A percentile compares a stretch with the other conserved stretches of the same genome.
phyloP scores from a whole-genome alignment of 2,329 filamentous ascomycete species.

The Blastomyces silverae region DNA sequence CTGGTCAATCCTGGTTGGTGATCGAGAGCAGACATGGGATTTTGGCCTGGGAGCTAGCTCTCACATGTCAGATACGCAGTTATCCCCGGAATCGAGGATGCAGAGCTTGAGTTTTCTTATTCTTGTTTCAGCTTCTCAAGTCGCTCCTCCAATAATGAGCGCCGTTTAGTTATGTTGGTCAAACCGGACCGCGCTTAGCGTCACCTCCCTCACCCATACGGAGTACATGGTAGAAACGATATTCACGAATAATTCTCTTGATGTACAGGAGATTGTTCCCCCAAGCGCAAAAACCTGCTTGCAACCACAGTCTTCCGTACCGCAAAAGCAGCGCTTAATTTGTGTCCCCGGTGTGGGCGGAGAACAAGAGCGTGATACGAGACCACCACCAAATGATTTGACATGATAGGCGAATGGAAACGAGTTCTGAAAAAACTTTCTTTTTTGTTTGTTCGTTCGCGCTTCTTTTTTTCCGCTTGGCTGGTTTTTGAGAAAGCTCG shows the following conservation, averaged over 20 bases:
- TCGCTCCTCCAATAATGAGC: not conserved
- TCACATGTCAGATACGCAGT: not conserved
- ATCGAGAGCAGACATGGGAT: not conserved
- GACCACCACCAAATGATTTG: not conserved
- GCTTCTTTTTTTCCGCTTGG: too few species aligned
- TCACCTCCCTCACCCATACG: not conserved
- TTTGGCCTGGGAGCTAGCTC: not conserved
- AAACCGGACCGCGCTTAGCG: not conserved
- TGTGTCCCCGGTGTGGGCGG: not conserved
- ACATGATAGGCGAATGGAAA: not conserved
- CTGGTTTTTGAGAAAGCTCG: too few species aligned
- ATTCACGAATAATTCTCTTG: too few species aligned
- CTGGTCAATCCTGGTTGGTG: not conserved
- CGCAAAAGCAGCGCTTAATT: not conserved
- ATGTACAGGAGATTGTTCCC: too few species aligned
- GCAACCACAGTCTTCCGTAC: not conserved
- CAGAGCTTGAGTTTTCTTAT: not conserved
- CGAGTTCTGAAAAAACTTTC: too few species aligned
- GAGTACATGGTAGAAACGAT: not conserved
- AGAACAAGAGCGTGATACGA: not conserved
- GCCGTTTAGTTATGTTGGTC: not conserved
- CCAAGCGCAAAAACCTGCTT: not conserved
- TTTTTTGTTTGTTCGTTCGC: too few species aligned
- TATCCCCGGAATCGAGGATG: not conserved
- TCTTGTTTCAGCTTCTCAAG: not conserved